Percentiles rank a stretch among this genome's conserved stretches.
Conservation (phyloP, 495 filamentous ascomycete species). For the Podospora pseudoanserina region DNA sequence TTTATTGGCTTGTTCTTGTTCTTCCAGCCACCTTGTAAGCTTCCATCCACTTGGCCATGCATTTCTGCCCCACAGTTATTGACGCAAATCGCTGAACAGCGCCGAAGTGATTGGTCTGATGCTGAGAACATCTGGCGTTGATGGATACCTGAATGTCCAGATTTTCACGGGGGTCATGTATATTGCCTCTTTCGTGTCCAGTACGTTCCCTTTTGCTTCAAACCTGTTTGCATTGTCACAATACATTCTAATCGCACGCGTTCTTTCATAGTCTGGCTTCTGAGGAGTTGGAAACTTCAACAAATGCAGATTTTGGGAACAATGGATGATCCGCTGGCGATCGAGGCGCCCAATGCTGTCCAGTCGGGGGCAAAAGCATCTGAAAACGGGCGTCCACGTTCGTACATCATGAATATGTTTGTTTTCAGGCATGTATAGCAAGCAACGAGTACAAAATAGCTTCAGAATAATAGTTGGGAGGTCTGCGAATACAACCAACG, state of each 20-base stretch:
- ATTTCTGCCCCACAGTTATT: background rate
- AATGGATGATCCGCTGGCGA: slow-evolving; percentile 29
- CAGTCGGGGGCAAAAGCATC: background rate
- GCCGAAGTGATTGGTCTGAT: slow-evolving; percentile 73
- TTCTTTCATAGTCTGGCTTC: slow-evolving; percentile 31
- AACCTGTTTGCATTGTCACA: background rate
- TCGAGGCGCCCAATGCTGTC: slow-evolving; percentile 20
- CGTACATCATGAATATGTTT: slow-evolving; percentile 19
- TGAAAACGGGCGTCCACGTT: background rate
- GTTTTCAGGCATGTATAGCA: slow-evolving; percentile 20
- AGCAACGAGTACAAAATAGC: too few species aligned
- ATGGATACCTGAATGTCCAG: slow-evolving; percentile 43
- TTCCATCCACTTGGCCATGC: background rate
- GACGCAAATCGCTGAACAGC: slow-evolving; percentile 12
- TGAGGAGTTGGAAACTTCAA: slow-evolving; percentile 45
- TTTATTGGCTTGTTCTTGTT: slow-evolving; percentile 73
- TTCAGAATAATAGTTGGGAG: too few species aligned
- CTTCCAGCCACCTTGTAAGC: slow-evolving; percentile 63
- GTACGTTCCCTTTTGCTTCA: slow-evolving; percentile 21
- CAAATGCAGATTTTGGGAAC: slow-evolving; percentile 32
- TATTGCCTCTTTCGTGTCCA: slow-evolving; percentile 37
- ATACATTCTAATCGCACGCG: background rate
- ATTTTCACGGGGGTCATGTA: slow-evolving; percentile 40
- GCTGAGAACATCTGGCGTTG: slow-evolving; percentile 47
- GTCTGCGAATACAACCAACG: too few species aligned